Base-by-base conservation (phyloP, 176 grass and related monocot species). In the Eragrostis nindensis region DNA sequence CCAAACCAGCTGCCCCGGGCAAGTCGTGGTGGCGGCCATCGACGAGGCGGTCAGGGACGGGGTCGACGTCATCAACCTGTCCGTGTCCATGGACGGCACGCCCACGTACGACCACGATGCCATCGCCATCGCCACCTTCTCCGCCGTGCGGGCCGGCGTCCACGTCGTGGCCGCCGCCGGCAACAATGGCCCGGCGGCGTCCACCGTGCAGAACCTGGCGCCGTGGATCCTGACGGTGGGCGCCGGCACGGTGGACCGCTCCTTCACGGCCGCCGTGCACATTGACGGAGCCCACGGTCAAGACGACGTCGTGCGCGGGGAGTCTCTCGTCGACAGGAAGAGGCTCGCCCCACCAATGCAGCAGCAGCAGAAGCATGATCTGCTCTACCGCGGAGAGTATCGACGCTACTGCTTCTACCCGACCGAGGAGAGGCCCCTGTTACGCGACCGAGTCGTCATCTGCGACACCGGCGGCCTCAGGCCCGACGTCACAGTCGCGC, bases 181-280 rank as follows among this genome's bases (percentile, higher is more conserved):
- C 63, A 66, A 66, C 63, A 1, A 2, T 36, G 32, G 63, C 30
- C 63, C 16, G 16, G 16, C 30, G 18, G 30, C 36, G 38, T 66
- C 63, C 63, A 38, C 63, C 36, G 36, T 66, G 5, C 17, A 11
- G 14, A 66, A 66, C 63, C 2, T 36, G 7, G 32, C 32, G 17
- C 63, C 32, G 36, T 66, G 63, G 63, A 9, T 40, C 27, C 63
- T 66, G 26, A 64, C 14, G 1, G 44, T 46, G 3, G 62, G 62
- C 29, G 29, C 62, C 62, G 14, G 4, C 29, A 65, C 29, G 39
- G 30, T 65, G 62, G 62, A 39, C 62, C 62, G 30, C 26, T 24
- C 41, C 66, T 46, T 70, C 67, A 19, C 67, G 67, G n/a, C 67
- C 32, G 44, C 67, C 42, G 42, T 70, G 41, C 24, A 70, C 67